phyloP scores from a whole-genome alignment of 2,329 filamentous ascomycete genomes.

The Byssoonygena ceratinophila region DNA sequence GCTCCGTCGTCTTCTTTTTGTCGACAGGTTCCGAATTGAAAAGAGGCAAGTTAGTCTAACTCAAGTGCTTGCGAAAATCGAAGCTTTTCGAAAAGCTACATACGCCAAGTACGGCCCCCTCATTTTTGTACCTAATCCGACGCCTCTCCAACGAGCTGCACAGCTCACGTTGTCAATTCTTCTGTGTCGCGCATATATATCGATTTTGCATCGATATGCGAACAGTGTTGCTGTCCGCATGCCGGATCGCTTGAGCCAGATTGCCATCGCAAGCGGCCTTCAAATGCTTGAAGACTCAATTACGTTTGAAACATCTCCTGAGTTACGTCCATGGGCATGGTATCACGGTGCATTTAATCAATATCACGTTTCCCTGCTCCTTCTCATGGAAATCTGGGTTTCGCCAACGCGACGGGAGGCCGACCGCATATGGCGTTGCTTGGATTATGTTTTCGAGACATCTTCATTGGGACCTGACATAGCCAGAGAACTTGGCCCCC shows the following conservation, averaged over 20 bases:
- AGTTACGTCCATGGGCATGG: constrained; percentile 55
- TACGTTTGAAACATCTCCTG: constrained; percentile 43
- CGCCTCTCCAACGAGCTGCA: constrained; percentile 52
- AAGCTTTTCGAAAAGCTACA: constrained; percentile 56
- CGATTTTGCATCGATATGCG: constrained; percentile 59
- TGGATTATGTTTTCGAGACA: constrained; percentile 59
- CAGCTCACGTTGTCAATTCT: constrained; percentile 56
- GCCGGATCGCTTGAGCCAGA: constrained; percentile 49
- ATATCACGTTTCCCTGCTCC: constrained; percentile 58
- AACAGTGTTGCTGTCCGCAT: constrained; percentile 28
- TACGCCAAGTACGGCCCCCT: constrained; percentile 55
- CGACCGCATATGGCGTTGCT: constrained; percentile 57
- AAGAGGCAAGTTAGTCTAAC: constrained; percentile 52
- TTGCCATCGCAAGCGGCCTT: constrained; percentile 53
- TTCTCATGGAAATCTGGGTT: constrained; percentile 57
- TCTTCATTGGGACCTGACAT: constrained; percentile 32
- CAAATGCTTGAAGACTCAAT: constrained; percentile 46
- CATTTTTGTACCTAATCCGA: constrained; percentile 44
- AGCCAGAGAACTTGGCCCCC: constrained; percentile 10
- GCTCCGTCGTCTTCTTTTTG: constrained; percentile 60
- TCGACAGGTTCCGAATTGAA: constrained; percentile 57
- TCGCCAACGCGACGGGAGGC: constrained; percentile 48
- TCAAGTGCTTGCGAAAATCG: constrained; percentile 55
- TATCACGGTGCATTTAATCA: constrained; percentile 62
- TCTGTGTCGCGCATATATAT: constrained; percentile 53